A percentile compares a stretch with the other conserved stretches of the same genome.
These are phyloP conservation scores for Nothophytophthora sp. DNA, from an alignment of 352 stramenopile genomes.

Conservation along the genomic window DNA sequence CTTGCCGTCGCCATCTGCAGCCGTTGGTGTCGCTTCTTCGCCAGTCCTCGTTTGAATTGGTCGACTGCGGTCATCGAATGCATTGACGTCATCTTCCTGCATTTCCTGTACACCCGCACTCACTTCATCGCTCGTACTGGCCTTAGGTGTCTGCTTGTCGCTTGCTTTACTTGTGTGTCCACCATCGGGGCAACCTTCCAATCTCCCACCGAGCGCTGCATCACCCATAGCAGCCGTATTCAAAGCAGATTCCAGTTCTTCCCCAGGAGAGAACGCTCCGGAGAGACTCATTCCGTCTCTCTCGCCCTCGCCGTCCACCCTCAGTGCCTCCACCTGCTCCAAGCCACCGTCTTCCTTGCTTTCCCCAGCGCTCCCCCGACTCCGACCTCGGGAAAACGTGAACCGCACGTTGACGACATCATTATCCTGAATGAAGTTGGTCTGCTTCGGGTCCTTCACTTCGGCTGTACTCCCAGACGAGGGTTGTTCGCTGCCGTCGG, in stretches of 20 bases:
- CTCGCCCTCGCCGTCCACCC: constrained; percentile 4
- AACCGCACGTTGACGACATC: constrained; percentile 58
- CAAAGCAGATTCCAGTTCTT: constrained; percentile 49
- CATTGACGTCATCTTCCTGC: no score
- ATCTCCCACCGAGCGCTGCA: background rate
- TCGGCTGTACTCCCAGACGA: background rate
- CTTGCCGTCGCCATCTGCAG: no score
- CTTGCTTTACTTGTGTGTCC: no score
- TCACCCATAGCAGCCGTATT: constrained; percentile 23
- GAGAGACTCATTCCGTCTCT: constrained; percentile 30
- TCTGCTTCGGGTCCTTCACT: background rate
- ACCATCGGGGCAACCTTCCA: no score
- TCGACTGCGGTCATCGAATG: no score
- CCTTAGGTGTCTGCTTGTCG: no score
- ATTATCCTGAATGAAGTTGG: constrained; percentile 24
- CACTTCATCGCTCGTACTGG: no score
- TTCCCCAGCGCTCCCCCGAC: constrained; percentile 2
- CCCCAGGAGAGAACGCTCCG: constrained; percentile 52
- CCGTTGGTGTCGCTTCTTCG: no score
- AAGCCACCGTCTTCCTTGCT: background rate
- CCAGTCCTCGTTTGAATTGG: no score
- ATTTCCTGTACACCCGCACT: no score
- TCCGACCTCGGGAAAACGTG: constrained; percentile 46
- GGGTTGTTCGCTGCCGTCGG: background rate
- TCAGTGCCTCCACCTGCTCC: constrained; percentile 7